Evolutionary conservation across 768 basidiomycete species (phyloP).

Genomic region (Tylopilus sp.): DNA sequence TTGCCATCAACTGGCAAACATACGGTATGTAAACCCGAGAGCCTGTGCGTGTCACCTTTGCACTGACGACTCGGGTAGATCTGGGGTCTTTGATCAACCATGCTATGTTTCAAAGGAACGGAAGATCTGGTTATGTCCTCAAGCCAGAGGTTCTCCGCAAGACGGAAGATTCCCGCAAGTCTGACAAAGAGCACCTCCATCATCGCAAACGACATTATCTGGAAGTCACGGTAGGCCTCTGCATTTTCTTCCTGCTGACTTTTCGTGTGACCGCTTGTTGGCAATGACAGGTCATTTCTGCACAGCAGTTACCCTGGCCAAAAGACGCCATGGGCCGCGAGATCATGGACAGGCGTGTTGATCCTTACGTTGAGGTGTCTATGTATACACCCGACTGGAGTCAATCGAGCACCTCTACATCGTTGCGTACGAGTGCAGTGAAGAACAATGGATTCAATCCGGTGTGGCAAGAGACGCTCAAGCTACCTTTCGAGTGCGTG

Average conservation of each 20-base stretch:
- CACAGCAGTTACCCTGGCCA: slow-evolving; percentile 81
- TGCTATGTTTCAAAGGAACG: slow-evolving; percentile 93
- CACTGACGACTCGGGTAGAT: slow-evolving; percentile 46
- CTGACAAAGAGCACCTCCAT: slow-evolving; percentile 55
- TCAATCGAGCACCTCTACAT: slow-evolving; percentile 25
- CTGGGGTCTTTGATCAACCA: slow-evolving; percentile 89
- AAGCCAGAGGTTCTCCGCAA: slow-evolving; percentile 77
- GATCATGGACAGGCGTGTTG: slow-evolving; percentile 53
- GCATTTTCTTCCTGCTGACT: not conserved
- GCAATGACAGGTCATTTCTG: slow-evolving; percentile 64
- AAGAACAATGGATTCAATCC: slow-evolving; percentile 94
- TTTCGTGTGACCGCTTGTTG: not conserved
- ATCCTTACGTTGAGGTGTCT: slow-evolving; percentile 81
- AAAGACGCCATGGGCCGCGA: slow-evolving; percentile 63
- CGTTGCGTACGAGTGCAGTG: slow-evolving; percentile 57
- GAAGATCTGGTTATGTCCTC: slow-evolving; percentile 84
- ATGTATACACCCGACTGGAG: slow-evolving; percentile 75
- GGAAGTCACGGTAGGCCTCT: slow-evolving; percentile 52
- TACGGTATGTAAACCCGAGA: slow-evolving; percentile 56
- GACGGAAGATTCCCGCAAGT: slow-evolving; percentile 46
- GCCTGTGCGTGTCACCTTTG: not conserved
- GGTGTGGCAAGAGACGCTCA: slow-evolving; percentile 68
- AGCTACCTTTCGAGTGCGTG: slow-evolving; percentile 72
- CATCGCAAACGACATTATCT: slow-evolving; percentile 57
- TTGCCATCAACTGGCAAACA: slow-evolving; percentile 98